A percentile compares a stretch with the other conserved stretches of the same genome.
phyloP scores from a whole-genome alignment of 768 basidiomycete species.

The Floccularia luteovirens region DNA sequence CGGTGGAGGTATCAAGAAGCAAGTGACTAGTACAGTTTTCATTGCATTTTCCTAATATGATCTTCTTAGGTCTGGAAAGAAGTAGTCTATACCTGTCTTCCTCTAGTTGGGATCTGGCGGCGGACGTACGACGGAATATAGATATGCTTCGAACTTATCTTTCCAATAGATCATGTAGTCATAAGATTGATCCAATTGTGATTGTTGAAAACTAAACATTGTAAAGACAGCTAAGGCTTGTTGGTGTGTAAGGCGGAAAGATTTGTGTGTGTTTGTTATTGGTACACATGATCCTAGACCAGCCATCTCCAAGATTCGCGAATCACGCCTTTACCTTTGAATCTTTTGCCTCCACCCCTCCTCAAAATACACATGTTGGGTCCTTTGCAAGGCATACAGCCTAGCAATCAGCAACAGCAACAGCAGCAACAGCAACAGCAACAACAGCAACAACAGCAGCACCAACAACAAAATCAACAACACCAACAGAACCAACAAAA shows the following conservation, averaged over 20 bases:
- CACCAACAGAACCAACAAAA: slow-evolving; percentile 39
- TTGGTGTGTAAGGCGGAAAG: too few species aligned
- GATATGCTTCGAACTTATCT: too few species aligned
- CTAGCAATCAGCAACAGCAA: slow-evolving; percentile 39
- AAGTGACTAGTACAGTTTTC: slow-evolving; percentile 26
- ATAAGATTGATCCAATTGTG: too few species aligned
- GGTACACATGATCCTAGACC: slow-evolving; percentile 12
- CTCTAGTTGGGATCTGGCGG: background rate
- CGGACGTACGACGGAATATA: too few species aligned
- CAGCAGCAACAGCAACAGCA: slow-evolving; percentile 53
- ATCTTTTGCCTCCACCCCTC: slow-evolving; percentile 7
- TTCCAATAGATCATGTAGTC: too few species aligned
- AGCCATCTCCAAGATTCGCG: slow-evolving; percentile 10
- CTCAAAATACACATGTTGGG: slow-evolving; percentile 55
- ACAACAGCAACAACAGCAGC: slow-evolving; percentile 52
- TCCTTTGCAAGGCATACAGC: slow-evolving; percentile 56
- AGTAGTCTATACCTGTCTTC: slow-evolving; percentile 26
- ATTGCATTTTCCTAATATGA: too few species aligned
- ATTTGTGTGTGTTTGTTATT: slow-evolving; percentile 34
- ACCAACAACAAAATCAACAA: slow-evolving; percentile 43
- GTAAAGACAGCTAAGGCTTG: too few species aligned
- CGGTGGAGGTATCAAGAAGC: slow-evolving; percentile 84
- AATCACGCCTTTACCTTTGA: slow-evolving; percentile 13
- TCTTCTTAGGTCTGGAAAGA: slow-evolving; percentile 68
- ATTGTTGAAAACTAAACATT: slow-evolving; percentile 2